phyloP scores from a whole-genome alignment of 352 stramenopile species.

The Globisporangium canariense region DNA sequence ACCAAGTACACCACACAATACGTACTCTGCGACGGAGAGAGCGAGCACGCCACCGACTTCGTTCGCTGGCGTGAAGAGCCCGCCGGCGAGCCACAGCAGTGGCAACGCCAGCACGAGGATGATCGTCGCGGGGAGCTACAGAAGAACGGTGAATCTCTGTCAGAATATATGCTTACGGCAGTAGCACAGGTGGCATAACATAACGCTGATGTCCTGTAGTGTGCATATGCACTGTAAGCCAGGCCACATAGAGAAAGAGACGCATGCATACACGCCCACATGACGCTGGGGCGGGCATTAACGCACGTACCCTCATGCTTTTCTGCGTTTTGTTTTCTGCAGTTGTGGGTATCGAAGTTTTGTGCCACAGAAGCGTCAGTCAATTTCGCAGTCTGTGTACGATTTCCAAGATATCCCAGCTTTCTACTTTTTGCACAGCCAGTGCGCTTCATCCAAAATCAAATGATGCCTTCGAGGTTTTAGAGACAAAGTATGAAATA shows the following conservation, averaged over 20 bases:
- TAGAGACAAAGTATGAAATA: not conserved
- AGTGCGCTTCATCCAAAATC: not conserved
- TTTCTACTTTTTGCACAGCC: not conserved
- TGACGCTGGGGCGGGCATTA: not conserved
- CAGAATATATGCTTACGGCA: not conserved
- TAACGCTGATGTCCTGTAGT: not conserved
- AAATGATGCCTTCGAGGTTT: not conserved
- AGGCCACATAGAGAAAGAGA: not conserved
- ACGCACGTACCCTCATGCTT: not conserved
- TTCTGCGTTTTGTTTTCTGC: not conserved
- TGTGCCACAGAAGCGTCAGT: too few species aligned
- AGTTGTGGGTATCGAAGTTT: not conserved
- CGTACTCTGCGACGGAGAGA: constrained; percentile 78
- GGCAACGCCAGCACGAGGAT: constrained; percentile 55
- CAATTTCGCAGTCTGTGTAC: too few species aligned
- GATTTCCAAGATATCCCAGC: too few species aligned
- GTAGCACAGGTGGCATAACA: not conserved
- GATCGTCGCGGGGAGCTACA: constrained; percentile 68
- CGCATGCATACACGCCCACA: not conserved
- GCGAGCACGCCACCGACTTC: constrained; percentile 67
- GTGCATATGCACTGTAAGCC: not conserved
- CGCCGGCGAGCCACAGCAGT: constrained; percentile 70
- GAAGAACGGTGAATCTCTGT: not conserved
- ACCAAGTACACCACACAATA: constrained; percentile 5
- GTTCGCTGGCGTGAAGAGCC: constrained; percentile 64